A percentile compares a stretch with the other conserved stretches of the same genome.
Conservation (phyloP, 352 stramenopile genomes). For the Phytophthora multivora region DNA sequence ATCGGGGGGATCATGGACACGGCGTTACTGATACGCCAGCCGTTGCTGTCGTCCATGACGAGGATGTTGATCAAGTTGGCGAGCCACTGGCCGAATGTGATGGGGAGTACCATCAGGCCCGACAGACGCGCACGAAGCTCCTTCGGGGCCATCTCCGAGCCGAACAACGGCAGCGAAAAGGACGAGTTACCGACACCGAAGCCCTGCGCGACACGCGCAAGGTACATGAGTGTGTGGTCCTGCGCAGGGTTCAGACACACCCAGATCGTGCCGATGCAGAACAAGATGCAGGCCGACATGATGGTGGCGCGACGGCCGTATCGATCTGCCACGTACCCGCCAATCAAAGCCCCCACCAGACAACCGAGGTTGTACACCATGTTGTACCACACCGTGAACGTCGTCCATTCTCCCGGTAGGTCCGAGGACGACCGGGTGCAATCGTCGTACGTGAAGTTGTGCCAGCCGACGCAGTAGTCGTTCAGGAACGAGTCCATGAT, state of each 20-base stretch:
- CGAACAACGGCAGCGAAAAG: constrained; percentile 40
- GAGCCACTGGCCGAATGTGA: constrained; percentile 34
- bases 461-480: constrained; percentile 38
- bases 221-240: constrained; percentile 28
- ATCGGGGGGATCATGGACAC: constrained; percentile 33
- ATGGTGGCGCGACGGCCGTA: constrained; percentile 35
- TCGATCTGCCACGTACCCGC: constrained; percentile 32
- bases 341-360: constrained; percentile 38
- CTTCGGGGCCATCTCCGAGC: constrained; percentile 43
- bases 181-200: constrained; percentile 40
- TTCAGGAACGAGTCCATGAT: constrained; percentile 46
- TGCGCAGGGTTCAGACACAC: constrained; percentile 22
- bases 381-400: constrained; percentile 39
- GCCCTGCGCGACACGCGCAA: constrained; percentile 35
- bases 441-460: constrained; percentile 38
- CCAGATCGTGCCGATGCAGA: constrained; percentile 40
- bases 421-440: constrained; percentile 24
- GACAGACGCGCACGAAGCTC: constrained; percentile 39
- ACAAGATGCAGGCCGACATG: constrained; percentile 33
- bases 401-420: constrained; percentile 33
- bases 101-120: constrained; percentile 34
- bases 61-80: constrained; percentile 39
- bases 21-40: constrained; percentile 39
- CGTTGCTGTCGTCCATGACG: constrained; percentile 27
- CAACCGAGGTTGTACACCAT: constrained; percentile 45